phyloP scores from a whole-genome alignment of 805 yeast species.

The Ogataea paradorogensis region DNA sequence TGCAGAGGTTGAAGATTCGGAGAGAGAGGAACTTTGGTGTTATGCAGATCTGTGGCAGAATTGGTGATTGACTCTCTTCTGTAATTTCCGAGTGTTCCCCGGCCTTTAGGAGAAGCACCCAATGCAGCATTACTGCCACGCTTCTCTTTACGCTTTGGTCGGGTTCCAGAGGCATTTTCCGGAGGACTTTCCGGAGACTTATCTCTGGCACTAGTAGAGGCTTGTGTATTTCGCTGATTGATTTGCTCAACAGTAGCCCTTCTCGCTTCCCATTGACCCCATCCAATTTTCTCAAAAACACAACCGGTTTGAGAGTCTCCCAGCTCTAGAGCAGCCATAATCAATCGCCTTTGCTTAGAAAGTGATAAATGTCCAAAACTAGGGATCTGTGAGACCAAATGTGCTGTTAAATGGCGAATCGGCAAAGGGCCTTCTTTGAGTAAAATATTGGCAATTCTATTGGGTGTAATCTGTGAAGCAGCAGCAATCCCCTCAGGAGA shows the following conservation, averaged over 20 bases:
- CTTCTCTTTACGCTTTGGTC: constrained; percentile 12
- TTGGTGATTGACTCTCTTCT: constrained; percentile 55
- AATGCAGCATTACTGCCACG: constrained; percentile 13
- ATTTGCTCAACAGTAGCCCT: constrained; percentile 33
- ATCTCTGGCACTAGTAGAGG: constrained; percentile 15
- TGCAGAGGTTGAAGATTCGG: constrained; percentile 33
- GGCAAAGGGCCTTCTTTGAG: constrained; percentile 82
- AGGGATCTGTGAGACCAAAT: constrained; percentile 68
- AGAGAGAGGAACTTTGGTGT: constrained; percentile 42
- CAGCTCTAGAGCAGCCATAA: constrained; percentile 83
- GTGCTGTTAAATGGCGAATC: constrained; percentile 82
- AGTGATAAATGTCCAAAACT: constrained; percentile 77
- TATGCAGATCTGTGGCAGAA: constrained; percentile 43
- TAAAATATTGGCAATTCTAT: constrained; percentile 66
- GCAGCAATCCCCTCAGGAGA: constrained; percentile 88
- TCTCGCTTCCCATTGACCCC: constrained; percentile 97
- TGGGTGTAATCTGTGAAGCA: constrained; percentile 80
- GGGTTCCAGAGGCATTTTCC: constrained; percentile 4
- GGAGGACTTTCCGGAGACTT: constrained; percentile 20
- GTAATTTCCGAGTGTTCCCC: constrained; percentile 9
- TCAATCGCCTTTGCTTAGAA: constrained; percentile 85
- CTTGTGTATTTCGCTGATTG: constrained; percentile 20
- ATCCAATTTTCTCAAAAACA: constrained; percentile 88
- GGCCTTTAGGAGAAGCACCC: constrained; percentile 22
- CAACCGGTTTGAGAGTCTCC: constrained; percentile 60